Percentiles rank a stretch among this genome's conserved stretches.
These are phyloP conservation scores for Ballota nigra DNA, from an alignment of 257 asterid species.

Conservation along the genomic window DNA sequence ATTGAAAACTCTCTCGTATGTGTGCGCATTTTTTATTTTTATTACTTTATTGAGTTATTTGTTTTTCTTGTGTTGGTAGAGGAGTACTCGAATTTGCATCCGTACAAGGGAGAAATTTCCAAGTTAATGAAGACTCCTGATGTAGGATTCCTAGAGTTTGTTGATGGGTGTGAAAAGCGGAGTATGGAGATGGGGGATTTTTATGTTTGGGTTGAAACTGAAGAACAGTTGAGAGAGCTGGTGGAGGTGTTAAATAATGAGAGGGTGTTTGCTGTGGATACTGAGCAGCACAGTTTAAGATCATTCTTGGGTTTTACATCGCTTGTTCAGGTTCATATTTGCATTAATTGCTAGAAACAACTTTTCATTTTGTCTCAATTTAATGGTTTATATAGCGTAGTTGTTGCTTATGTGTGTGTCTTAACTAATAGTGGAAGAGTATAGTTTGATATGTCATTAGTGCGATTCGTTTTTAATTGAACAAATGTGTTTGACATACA, in stretches of 20 bases:
- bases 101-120: slow-evolving; percentile 64
- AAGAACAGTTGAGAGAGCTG: slow-evolving; percentile 53
- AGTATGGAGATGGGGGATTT: slow-evolving; percentile 41
- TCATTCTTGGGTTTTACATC: slow-evolving; percentile 92
- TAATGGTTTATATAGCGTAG: no score
- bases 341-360: not conserved
- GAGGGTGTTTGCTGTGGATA: slow-evolving; percentile 80
- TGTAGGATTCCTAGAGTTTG: slow-evolving; percentile 44
- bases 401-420: no score
- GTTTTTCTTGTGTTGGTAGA: slow-evolving; percentile 31
- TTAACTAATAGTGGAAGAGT: not conserved
- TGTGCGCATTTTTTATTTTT: not conserved
- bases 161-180: slow-evolving; percentile 38
- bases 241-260: slow-evolving; percentile 61
- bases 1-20: not conserved
- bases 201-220: slow-evolving; percentile 66
- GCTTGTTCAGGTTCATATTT: slow-evolving; percentile 67
- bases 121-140: slow-evolving; percentile 49
- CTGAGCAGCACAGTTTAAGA: slow-evolving; percentile 89
- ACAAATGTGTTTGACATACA: not conserved
- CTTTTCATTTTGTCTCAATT: not conserved
- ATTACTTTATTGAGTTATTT: not conserved
- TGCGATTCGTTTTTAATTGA: not conserved
- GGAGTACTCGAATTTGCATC: slow-evolving; percentile 61
- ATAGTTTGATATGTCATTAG: not conserved